These are phyloP conservation scores for Calocybe cyanea DNA, from an alignment of 768 basidiomycete species.

Conservation along the genomic window DNA sequence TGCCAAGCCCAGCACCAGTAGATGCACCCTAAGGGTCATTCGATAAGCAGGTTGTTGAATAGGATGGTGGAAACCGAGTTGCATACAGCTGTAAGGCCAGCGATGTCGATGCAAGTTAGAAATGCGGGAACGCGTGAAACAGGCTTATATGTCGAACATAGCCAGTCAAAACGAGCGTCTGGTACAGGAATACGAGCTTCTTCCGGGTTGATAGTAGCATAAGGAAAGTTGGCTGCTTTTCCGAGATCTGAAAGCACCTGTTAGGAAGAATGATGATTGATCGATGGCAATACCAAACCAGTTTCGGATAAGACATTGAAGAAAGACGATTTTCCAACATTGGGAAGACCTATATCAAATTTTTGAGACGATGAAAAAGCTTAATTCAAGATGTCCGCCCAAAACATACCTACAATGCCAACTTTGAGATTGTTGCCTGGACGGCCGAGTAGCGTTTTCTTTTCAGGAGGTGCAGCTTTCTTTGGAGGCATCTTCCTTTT, in stretches of 20 bases:
- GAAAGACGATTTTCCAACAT: slow-evolving; percentile 99
- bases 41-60: neutral
- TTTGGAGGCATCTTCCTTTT: slow-evolving; percentile 89
- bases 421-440: slow-evolving; percentile 98
- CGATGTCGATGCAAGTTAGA: slow-evolving; percentile 98
- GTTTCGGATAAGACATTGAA: slow-evolving; percentile 96
- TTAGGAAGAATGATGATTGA: slow-evolving; percentile 8
- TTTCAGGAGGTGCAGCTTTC: slow-evolving; percentile 73
- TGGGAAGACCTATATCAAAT: slow-evolving; percentile 67
- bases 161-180: slow-evolving; percentile 92
- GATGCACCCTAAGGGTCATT: slow-evolving; percentile 71
- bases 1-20: slow-evolving; percentile 96
- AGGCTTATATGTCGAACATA: slow-evolving; percentile 89
- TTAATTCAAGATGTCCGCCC: slow-evolving; percentile 1
- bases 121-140: slow-evolving; percentile 85
- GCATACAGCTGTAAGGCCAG: slow-evolving; percentile 88
- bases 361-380: slow-evolving; percentile 16
- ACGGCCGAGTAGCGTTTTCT: slow-evolving; percentile 83
- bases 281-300: slow-evolving; percentile 39
- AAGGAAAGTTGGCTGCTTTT: slow-evolving; percentile 97
- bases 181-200: slow-evolving; percentile 96
- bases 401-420: slow-evolving; percentile 90
- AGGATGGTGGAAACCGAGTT: neutral
- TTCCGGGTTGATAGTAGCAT: slow-evolving; percentile 91
- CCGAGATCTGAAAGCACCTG: slow-evolving; percentile 58